Base-by-base conservation (phyloP, 352 stramenopile species). In the Elongisporangium anandrum region DNA sequence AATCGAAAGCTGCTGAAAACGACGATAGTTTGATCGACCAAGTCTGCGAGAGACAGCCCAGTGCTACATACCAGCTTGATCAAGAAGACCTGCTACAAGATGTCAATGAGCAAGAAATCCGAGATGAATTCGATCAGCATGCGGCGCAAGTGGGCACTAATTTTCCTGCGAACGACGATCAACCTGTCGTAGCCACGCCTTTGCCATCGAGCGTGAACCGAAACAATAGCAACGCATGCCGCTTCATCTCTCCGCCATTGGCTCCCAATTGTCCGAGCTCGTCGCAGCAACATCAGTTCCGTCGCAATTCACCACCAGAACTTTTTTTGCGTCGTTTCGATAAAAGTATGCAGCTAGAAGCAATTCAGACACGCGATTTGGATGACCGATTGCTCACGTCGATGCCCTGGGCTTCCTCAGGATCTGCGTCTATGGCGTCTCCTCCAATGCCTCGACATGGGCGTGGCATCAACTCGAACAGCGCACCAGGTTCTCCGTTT, bases 291-390 rank as follows among this genome's bases (percentile, higher is more conserved):
- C 62, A 73, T 45, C 61, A 75, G 54, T 71, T 80, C 48, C 75
- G 83, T 48, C 83, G 80, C 20, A 89, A 90, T 47, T 92, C 79
- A 4, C 79, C 80, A 0, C 77, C 81, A 2, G 83, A 90, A 57
- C 50, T 89, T 7, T 84, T 77, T 60, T 62, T 90, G 45, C 68
- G 71, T 51, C 72, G 72, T 19, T 90, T 88, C 54, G 74, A 71
- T 56, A 74, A 72, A 48, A 60, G 55, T 10, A 79, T 84, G 29
- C 73, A 81, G 54, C 73, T 89, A 23, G 64, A 79, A 38, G 68
- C 68, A 4, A 72, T 81, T 47, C 62, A 67, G 13, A 74, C 57
- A 21, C 65, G 73, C 54, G 54, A 65, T 20, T 23, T 65, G 10
- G 63, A 65, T 2, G 59, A 73, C 9, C 52, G 56, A n/a, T 53